These are phyloP conservation scores for Dothideomycetes sp. DNA, from an alignment of 2,329 filamentous ascomycete species.

Conservation along the genomic window DNA sequence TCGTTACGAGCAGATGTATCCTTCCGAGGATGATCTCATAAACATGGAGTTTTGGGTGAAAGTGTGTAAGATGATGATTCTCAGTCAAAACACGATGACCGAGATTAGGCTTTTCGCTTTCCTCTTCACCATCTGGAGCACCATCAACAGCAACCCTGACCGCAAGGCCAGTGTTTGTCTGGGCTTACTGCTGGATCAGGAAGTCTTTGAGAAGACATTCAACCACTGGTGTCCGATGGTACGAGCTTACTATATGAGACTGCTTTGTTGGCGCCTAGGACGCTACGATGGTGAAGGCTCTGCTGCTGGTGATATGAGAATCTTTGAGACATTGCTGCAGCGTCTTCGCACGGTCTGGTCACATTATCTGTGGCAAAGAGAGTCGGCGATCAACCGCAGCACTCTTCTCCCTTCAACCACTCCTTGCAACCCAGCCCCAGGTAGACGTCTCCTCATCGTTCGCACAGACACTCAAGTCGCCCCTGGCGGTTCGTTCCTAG, in stretches of 20 bases:
- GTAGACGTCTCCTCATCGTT: conserved; percentile 80
- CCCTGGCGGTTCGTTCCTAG: conserved; percentile 47
- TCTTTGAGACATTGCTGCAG: conserved; percentile 58
- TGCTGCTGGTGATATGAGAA: conserved; percentile 32
- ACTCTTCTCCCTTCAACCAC: conserved; percentile 58
- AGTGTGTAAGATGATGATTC: conserved; percentile 68
- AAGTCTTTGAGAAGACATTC: conserved; percentile 72
- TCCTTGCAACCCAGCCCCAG: conserved; percentile 76
- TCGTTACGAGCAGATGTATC: conserved; percentile 46
- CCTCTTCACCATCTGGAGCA: conserved; percentile 70
- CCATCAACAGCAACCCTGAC: conserved; percentile 53
- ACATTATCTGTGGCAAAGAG: conserved; percentile 67
- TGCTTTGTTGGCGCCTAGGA: conserved; percentile 82
- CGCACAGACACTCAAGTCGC: conserved; percentile 61
- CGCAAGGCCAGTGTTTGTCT: conserved; percentile 64
- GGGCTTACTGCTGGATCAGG: conserved; percentile 64
- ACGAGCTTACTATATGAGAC: conserved; percentile 80
- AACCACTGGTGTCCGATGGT: conserved; percentile 97
- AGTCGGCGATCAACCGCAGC: conserved; percentile 52
- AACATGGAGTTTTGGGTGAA: conserved; percentile 82
- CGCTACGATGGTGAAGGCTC: conserved; percentile 60
- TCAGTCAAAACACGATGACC: conserved; percentile 80
- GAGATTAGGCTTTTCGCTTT: conserved; percentile 79
- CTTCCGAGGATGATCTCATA: conserved; percentile 41
- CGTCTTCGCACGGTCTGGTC: conserved; percentile 67